A percentile compares a stretch with the other conserved stretches of the same genome.
Conservation (phyloP, 75 land plant genomes). For the Pinus taeda region DNA sequence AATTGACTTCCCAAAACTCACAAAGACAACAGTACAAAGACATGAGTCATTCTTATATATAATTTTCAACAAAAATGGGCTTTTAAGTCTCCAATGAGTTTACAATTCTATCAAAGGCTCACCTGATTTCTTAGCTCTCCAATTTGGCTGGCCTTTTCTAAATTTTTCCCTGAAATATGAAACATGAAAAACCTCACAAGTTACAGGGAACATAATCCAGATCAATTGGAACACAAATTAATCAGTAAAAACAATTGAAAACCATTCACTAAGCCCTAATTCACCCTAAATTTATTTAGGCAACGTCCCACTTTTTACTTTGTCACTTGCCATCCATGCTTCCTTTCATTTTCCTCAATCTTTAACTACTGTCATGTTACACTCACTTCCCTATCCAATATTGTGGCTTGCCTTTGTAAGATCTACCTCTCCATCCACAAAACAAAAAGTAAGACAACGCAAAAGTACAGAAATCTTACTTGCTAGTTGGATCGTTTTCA, state of each 20-base stretch:
- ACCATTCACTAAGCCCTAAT: neutral
- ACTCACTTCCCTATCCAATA: neutral
- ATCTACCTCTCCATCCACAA: neutral
- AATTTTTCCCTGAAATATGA: slow-evolving; percentile 10
- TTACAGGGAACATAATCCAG: neutral
- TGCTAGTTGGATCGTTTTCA: slow-evolving; percentile 7
- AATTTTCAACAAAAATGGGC: too few species aligned
- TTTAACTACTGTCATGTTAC: neutral
- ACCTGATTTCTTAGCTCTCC: slow-evolving; percentile 11
- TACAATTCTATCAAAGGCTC: neutral
- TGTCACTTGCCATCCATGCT: neutral
- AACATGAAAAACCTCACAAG: neutral
- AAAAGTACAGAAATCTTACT: slow-evolving; percentile 2
- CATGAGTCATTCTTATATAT: too few species aligned
- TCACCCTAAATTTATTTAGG: neutral
- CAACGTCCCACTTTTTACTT: neutral
- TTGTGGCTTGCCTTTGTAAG: neutral
- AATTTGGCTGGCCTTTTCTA: slow-evolving; percentile 4
- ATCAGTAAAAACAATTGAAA: neutral
- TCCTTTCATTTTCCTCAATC: neutral
- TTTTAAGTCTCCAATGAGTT: too few species aligned
- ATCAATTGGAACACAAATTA: neutral
- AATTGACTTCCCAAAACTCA: too few species aligned
- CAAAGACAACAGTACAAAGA: too few species aligned
- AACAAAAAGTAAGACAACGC: neutral